Evolutionary conservation across 352 stramenopile species (phyloP), one percentile per base, ranked within the genome.

Genomic region (Phytophthora tubulina): DNA sequence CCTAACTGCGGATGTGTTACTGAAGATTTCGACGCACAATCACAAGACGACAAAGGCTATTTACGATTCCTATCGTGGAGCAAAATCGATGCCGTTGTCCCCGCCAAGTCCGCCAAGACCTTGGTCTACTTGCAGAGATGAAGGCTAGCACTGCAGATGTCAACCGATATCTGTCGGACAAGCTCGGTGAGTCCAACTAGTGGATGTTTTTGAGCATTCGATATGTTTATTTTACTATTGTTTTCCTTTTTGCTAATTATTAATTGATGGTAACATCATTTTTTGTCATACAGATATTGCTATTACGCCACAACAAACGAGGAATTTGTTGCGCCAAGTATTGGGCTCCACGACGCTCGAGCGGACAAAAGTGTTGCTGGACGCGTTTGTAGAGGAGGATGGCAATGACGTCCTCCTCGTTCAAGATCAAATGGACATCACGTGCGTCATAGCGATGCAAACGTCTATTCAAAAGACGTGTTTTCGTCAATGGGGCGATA

Each of bases 361-460:
- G 32, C 3, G 49, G 30, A 57, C 35, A 1, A 45, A 36, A 14
- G n/a, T 21, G 1, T 10, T 61, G 1, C 33, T 72, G 3, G 49
- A 63, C 17, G 48, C 10, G n/a, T 57, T 72, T 67, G 48, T 41
- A 3, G 15, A 65, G 17, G 9, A 70, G 53, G 30, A 75, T 2
- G 32, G 7, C 32, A 56, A 56, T 30, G 49, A 56, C 17, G 31
- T 56, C 3, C 49, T 56, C 15, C 32, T 42, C 4, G 49, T 56
- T 1, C 49, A 56, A 42, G 49, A 42, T 38, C 31, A 56, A 15
- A 44, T 56, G 49, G 15, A 31, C 7, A 56, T 56, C 13, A 56
- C 5, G 0, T 56, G 49, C 27, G 49, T 56, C 8, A 42, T 56
- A 42, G 32, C 32, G 3, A 30, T 56, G 13, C 49, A 56, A 4